Percentiles rank a stretch among this genome's conserved stretches.
Evolutionary conservation across 176 grass and related monocot species (phyloP).

Genomic region (Themeda triandra): DNA sequence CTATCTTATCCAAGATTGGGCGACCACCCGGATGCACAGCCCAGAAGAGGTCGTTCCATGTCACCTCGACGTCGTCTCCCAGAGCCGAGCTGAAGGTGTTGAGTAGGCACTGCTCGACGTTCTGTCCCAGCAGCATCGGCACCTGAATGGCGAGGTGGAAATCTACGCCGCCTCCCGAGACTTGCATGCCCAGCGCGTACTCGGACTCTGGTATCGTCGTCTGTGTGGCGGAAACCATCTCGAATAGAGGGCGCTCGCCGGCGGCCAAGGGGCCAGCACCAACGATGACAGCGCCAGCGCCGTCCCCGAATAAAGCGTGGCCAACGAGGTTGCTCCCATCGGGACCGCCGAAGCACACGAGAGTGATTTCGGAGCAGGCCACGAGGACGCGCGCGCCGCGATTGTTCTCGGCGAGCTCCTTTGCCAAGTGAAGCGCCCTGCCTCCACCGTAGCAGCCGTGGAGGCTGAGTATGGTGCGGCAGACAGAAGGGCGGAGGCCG

Average conservation of each 20-base stretch:
- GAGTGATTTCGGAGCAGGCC: neutral
- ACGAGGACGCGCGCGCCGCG: too few relatives aligned
- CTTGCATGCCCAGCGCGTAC: slow-evolving; percentile 35
- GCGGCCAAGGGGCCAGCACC: slow-evolving; percentile 30
- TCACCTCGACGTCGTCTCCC: neutral
- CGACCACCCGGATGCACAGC: neutral
- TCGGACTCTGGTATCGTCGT: slow-evolving; percentile 31
- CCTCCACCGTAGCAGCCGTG: slow-evolving; percentile 41
- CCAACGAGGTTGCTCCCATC: slow-evolving; percentile 32
- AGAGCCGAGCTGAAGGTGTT: neutral
- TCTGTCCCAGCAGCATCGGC: slow-evolving; percentile 27
- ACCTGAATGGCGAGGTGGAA: slow-evolving; percentile 34
- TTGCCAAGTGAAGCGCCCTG: slow-evolving; percentile 41
- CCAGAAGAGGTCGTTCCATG: neutral
- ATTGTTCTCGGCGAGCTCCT: slow-evolving; percentile 26
- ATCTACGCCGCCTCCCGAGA: slow-evolving; percentile 27
- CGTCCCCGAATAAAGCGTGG: slow-evolving; percentile 44
- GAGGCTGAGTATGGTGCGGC: slow-evolving; percentile 33
- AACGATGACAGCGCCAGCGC: slow-evolving; percentile 36
- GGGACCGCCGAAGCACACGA: slow-evolving; percentile 36
- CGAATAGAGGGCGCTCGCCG: slow-evolving; percentile 40
- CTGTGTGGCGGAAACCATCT: slow-evolving; percentile 48
- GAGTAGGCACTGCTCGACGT: slow-evolving; percentile 35
- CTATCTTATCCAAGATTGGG: neutral
- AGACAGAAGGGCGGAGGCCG: slow-evolving; percentile 25